phyloP scores from a whole-genome alignment of 1,284 basidiomycete genomes.

The Pseudozyma sp. region DNA sequence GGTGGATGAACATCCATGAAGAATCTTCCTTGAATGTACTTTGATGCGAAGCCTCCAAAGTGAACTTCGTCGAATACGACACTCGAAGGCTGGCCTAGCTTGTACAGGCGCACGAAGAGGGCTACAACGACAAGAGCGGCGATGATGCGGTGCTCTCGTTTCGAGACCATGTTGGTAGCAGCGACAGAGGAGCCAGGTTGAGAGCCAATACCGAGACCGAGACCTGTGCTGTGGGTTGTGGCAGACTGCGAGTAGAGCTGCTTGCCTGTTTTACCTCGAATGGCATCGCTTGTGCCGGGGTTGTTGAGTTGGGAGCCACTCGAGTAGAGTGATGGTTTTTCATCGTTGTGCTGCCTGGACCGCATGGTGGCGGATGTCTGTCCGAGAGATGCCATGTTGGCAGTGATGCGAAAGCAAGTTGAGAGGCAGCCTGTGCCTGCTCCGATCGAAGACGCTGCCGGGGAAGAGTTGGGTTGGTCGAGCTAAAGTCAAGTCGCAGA shows the following conservation, averaged over 20 bases:
- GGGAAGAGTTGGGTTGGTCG: background rate
- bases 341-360: conserved; percentile 39
- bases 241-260: conserved; percentile 19
- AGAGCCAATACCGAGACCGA: conserved; percentile 49
- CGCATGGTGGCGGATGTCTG: conserved; percentile 44
- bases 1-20: conserved; percentile 98
- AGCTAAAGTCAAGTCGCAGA: too few relatives aligned
- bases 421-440: background rate
- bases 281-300: conserved; percentile 27
- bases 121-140: conserved; percentile 38
- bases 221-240: conserved; percentile 30
- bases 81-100: conserved; percentile 63
- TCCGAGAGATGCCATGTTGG: conserved; percentile 49
- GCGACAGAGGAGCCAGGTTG: conserved; percentile 43
- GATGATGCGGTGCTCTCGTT: conserved; percentile 39
- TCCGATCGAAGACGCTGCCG: background rate
- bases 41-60: conserved; percentile 76
- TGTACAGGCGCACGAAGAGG: conserved; percentile 56
- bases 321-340: conserved; percentile 42
- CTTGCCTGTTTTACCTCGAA: conserved; percentile 29
- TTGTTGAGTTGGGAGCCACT: conserved; percentile 3
- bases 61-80: conserved; percentile 69
- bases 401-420: background rate
- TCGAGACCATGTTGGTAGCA: conserved; percentile 30
- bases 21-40: conserved; percentile 87